Conservation (phyloP, 495 filamentous ascomycete genomes). For the Talaromyces borbonicus region DNA sequence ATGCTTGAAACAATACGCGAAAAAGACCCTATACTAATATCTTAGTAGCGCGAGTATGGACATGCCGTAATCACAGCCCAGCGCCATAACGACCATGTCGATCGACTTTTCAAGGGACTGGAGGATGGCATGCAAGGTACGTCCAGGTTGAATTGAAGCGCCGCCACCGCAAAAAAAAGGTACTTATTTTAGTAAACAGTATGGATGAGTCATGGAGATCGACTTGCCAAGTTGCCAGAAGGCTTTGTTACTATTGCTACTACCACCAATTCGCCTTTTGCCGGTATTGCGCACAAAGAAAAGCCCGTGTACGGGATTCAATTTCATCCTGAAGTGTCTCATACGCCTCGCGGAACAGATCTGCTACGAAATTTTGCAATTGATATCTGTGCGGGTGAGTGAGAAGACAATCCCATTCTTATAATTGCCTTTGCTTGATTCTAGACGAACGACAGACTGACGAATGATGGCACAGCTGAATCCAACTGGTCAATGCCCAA, state of each 20-base stretch:
- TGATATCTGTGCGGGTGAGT: conserved; percentile 50
- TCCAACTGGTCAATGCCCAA: conserved; percentile 75
- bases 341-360: conserved; percentile 44
- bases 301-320: conserved; percentile 43
- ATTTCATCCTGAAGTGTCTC: background rate
- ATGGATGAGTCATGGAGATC: conserved; percentile 87
- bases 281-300: conserved; percentile 65
- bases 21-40: background rate
- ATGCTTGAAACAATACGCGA: too few relatives aligned
- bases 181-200: too few relatives aligned
- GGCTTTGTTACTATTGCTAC: conserved; percentile 63
- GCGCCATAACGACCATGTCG: conserved; percentile 47
- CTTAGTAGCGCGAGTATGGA: conserved; percentile 53
- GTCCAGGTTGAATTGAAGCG: conserved; percentile 19
- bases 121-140: conserved; percentile 33
- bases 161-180: too few relatives aligned
- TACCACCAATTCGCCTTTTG: conserved; percentile 65
- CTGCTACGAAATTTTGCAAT: conserved; percentile 75
- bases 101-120: conserved; percentile 51
- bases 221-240: conserved; percentile 61
- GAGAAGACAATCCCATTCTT: background rate
- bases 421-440: too few relatives aligned
- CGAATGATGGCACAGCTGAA: too few relatives aligned
- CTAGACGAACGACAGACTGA: too few relatives aligned
- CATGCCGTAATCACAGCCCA: conserved; percentile 47